Conservation (phyloP, 306 rosid genomes). For the Dalbergia oliveri region DNA sequence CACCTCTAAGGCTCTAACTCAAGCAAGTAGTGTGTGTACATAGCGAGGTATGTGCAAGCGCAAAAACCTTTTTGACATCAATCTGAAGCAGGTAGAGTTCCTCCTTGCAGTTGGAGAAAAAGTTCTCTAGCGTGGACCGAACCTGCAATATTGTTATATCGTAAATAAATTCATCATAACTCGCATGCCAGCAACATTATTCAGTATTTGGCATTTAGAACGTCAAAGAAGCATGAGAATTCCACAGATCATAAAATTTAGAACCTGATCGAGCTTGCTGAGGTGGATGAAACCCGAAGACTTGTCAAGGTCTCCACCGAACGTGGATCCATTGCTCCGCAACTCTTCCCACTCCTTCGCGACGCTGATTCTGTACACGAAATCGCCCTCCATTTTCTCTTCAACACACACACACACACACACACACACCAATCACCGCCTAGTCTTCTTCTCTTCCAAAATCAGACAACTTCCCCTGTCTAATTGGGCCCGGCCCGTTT, state of each 20-base stretch:
- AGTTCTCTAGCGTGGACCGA: slow-evolving; percentile 66
- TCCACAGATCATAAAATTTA: neutral
- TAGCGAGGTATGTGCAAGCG: neutral
- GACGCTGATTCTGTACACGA: slow-evolving; percentile 75
- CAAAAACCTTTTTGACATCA: slow-evolving; percentile 73
- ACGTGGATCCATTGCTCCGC: slow-evolving; percentile 59
- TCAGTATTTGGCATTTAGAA: neutral
- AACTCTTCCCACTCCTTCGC: slow-evolving; percentile 77
- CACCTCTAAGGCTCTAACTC: neutral
- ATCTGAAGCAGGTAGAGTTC: slow-evolving; percentile 87
- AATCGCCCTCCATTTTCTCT: slow-evolving; percentile 59
- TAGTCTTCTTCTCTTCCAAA: no score
- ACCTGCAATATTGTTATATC: slow-evolving; percentile 58
- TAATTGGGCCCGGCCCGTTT: slow-evolving; percentile 37
- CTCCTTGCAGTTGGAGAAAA: slow-evolving; percentile 60
- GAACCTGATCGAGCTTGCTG: slow-evolving; percentile 80
- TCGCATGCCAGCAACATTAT: neutral
- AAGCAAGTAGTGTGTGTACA: neutral
- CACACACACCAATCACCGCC: neutral
- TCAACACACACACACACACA: neutral
- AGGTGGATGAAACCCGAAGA: slow-evolving; percentile 83
- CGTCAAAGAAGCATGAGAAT: neutral
- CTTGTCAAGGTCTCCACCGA: slow-evolving; percentile 77
- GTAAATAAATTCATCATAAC: neutral
- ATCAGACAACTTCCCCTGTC: neutral